phyloP scores from a whole-genome alignment of 441 rosid genomes.

The Manihot esculenta region DNA sequence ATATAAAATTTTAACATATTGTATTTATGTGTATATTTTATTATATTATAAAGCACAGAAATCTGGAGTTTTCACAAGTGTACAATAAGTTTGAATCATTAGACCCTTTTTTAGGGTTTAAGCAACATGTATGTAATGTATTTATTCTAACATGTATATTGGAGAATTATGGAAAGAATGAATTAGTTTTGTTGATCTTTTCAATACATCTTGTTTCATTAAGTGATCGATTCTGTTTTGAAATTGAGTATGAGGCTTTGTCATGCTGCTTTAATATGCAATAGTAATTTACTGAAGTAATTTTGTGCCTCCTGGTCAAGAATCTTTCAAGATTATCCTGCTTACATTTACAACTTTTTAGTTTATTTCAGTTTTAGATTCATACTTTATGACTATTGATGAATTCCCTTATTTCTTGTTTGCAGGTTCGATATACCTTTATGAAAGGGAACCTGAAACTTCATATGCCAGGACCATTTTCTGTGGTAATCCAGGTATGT shows the following conservation, averaged over 20 bases:
- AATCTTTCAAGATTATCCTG: not conserved
- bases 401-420: not conserved
- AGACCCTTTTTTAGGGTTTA: not conserved
- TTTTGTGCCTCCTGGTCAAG: not conserved
- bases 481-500: conserved; percentile 63
- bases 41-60: not conserved
- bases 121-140: not conserved
- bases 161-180: not conserved
- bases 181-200: not conserved
- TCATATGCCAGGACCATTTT: conserved; percentile 64
- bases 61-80: not conserved
- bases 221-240: not conserved
- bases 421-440: conserved; percentile 76
- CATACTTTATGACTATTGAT: not conserved
- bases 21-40: not conserved
- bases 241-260: not conserved
- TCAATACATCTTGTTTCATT: not conserved
- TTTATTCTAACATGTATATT: not conserved
- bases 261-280: not conserved
- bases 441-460: conserved; percentile 57
- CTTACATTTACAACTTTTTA: not conserved
- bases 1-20: not conserved
- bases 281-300: not conserved
- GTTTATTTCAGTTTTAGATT: not conserved
- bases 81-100: not conserved